Conservation (phyloP, 305 asterid genomes). For the Fraxinus albicans region DNA sequence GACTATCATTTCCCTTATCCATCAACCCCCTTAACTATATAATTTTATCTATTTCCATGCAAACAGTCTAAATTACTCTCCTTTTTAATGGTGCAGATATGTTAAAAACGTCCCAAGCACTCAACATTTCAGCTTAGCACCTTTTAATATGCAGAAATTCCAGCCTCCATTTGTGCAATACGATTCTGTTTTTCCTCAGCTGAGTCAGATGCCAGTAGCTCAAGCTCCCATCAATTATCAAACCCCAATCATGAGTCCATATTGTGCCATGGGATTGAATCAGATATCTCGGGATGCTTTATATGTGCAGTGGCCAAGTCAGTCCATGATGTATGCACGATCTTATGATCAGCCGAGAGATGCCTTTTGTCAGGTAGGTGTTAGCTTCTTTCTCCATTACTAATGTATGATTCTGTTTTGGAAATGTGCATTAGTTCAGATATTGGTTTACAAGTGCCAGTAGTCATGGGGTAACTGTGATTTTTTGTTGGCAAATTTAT, state of each 20-base stretch:
- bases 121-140: slow-evolving; percentile 53
- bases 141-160: slow-evolving; percentile 57
- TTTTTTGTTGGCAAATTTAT: neutral
- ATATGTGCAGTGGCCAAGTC: slow-evolving; percentile 87
- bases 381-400: slow-evolving; percentile 2
- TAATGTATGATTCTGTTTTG: neutral
- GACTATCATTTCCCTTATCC: neutral
- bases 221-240: slow-evolving; percentile 69
- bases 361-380: slow-evolving; percentile 63
- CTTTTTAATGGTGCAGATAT: slow-evolving; percentile 46
- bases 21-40: neutral
- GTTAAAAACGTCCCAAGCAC: slow-evolving; percentile 54
- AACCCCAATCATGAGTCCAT: slow-evolving; percentile 63
- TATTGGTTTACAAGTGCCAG: neutral
- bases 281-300: slow-evolving; percentile 61
- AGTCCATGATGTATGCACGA: slow-evolving; percentile 85
- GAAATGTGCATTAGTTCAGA: neutral
- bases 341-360: slow-evolving; percentile 82
- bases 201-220: slow-evolving; percentile 58
- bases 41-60: neutral
- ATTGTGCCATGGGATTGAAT: slow-evolving; percentile 64
- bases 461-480: neutral
- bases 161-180: slow-evolving; percentile 72
- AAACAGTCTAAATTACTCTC: neutral
- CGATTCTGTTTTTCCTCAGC: slow-evolving; percentile 67